phyloP scores from a whole-genome alignment of 768 basidiomycete genomes.

The Nevesoporus exiguus region DNA sequence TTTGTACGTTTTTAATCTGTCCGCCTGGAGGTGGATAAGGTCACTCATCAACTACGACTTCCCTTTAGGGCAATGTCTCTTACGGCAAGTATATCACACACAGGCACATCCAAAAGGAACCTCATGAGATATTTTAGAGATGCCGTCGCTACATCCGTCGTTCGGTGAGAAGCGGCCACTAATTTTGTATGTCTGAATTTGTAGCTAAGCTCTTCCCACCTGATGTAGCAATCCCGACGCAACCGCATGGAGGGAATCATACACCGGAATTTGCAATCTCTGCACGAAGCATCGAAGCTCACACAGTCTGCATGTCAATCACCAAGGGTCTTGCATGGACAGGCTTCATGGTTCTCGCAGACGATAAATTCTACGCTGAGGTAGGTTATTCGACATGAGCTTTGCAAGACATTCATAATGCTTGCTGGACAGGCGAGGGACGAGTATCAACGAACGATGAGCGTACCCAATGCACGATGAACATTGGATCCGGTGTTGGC shows the following conservation, averaged over 20 bases:
- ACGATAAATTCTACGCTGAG: slow-evolving; percentile 53
- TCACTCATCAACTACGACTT: slow-evolving; percentile 14
- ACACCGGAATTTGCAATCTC: slow-evolving; percentile 63
- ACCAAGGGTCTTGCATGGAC: slow-evolving; percentile 62
- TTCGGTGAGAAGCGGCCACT: slow-evolving; percentile 42
- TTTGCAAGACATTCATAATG: neutral
- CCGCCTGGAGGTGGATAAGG: neutral
- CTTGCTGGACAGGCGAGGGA: slow-evolving; percentile 21
- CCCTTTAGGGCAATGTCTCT: slow-evolving; percentile 66
- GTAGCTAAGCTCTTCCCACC: slow-evolving; percentile 25
- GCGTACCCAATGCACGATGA: slow-evolving; percentile 2
- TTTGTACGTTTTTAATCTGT: slow-evolving; percentile 50
- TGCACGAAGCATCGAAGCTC: slow-evolving; percentile 58
- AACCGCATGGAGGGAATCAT: slow-evolving; percentile 70
- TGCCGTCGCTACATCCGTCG: slow-evolving; percentile 63
- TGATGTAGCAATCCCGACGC: slow-evolving; percentile 63
- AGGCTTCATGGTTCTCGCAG: slow-evolving; percentile 56
- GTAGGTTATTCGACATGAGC: slow-evolving; percentile 31
- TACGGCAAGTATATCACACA: slow-evolving; percentile 45
- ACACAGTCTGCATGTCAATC: slow-evolving; percentile 52
- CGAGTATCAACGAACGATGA: slow-evolving; percentile 19
- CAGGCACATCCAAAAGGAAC: slow-evolving; percentile 6
- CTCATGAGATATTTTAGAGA: slow-evolving; percentile 35
- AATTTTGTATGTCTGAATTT: neutral
- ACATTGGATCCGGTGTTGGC: neutral